Evolutionary conservation across 1,284 basidiomycete species (phyloP).

Genomic region (Pulveroboletus sp.): DNA sequence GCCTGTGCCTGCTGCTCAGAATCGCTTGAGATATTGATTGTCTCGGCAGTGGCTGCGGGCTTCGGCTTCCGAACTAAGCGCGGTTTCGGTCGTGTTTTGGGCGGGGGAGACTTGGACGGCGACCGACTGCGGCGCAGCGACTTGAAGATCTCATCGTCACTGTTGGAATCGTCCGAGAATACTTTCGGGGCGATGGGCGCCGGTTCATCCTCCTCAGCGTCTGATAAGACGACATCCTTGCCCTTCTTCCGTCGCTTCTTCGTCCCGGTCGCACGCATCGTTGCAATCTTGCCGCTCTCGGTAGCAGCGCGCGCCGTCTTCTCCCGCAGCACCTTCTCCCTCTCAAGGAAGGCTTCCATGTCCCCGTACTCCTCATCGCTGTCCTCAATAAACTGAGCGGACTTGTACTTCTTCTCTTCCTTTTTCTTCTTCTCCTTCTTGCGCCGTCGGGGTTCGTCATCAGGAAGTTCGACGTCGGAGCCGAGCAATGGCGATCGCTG

Average conservation of each 20-base stretch:
- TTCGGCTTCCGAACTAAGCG: constrained; percentile 28
- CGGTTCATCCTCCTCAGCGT: constrained; percentile 12
- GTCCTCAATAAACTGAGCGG: constrained; percentile 87
- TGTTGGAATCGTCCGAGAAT: constrained; percentile 18
- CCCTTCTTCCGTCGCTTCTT: constrained; percentile 59
- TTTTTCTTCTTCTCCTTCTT: constrained; percentile 60
- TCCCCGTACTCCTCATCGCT: constrained; percentile 80
- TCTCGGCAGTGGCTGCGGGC: background rate
- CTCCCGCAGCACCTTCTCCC: constrained; percentile 60
- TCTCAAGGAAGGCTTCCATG: constrained; percentile 78
- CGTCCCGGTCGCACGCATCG: constrained; percentile 66
- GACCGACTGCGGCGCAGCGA: constrained; percentile 31
- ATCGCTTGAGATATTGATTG: constrained; percentile 29
- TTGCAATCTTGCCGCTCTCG: constrained; percentile 46
- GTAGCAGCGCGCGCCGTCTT: constrained; percentile 51
- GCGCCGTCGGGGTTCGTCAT: constrained; percentile 47
- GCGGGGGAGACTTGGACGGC: constrained; percentile 21
- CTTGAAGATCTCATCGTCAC: constrained; percentile 29
- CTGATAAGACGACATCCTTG: constrained; percentile 12
- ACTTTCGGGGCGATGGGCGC: background rate
- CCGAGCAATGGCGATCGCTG: constrained; percentile 48
- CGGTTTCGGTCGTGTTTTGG: constrained; percentile 32
- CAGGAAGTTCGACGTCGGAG: constrained; percentile 44
- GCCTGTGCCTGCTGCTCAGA: constrained; percentile 18
- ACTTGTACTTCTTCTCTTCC: constrained; percentile 80